Percentiles rank a stretch among this genome's conserved stretches.
These are phyloP conservation scores for Xanthoconium stramineum DNA, from an alignment of 768 basidiomycete genomes.

Conservation along the genomic window DNA sequence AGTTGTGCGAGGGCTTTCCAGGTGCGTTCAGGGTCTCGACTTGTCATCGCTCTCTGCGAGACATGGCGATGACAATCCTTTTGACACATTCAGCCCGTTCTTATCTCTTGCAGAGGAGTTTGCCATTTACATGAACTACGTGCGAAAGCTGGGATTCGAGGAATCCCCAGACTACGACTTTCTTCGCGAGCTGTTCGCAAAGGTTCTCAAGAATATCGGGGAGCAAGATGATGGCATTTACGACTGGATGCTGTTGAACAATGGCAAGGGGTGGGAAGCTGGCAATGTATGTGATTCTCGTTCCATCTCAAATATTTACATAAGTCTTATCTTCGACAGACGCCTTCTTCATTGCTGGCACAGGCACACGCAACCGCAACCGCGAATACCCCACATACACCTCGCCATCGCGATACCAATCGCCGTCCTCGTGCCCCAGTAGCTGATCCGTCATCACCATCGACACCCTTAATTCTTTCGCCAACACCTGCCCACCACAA, in stretches of 20 bases:
- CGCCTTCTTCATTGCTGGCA: slow-evolving; percentile 41
- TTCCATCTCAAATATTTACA: neutral
- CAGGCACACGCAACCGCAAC: slow-evolving; percentile 58
- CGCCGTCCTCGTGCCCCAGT: slow-evolving; percentile 47
- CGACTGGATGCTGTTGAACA: slow-evolving; percentile 95
- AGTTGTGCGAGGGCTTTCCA: slow-evolving; percentile 96
- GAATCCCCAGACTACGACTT: slow-evolving; percentile 98
- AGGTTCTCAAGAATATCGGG: slow-evolving; percentile 82
- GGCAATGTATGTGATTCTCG: slow-evolving; percentile 56
- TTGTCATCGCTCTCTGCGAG: neutral
- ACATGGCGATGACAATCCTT: neutral
- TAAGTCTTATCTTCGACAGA: slow-evolving; percentile 28
- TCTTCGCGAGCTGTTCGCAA: slow-evolving; percentile 88
- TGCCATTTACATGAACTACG: slow-evolving; percentile 98
- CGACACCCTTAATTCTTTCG: slow-evolving; percentile 58
- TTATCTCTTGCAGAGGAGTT: slow-evolving; percentile 68
- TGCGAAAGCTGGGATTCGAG: slow-evolving; percentile 96
- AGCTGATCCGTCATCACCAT: slow-evolving; percentile 52
- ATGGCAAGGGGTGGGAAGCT: slow-evolving; percentile 95
- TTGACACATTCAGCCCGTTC: slow-evolving; percentile 1
- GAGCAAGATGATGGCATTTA: slow-evolving; percentile 91
- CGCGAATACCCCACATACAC: slow-evolving; percentile 51
- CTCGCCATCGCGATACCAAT: slow-evolving; percentile 53
- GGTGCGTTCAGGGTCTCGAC: slow-evolving; percentile 42
- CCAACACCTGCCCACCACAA: slow-evolving; percentile 69